A percentile compares a stretch with the other conserved stretches of the same genome.
Conservation (phyloP, 768 basidiomycete species). For the Lentinula boryana region DNA sequence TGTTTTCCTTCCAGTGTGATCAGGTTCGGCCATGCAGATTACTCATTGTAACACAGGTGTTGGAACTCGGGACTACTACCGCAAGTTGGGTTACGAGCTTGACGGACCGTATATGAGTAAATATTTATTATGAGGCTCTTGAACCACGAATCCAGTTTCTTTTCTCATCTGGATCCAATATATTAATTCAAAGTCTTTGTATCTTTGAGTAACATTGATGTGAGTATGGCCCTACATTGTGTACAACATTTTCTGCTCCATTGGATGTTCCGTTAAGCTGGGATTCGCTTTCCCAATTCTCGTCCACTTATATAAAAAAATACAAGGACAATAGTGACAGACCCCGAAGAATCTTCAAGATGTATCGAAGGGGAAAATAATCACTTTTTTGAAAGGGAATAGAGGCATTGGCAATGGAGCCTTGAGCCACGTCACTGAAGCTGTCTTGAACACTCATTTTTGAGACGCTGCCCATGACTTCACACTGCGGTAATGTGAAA, state of each 20-base stretch:
- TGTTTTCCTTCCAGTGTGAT: slow-evolving; percentile 1
- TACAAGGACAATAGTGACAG: neutral
- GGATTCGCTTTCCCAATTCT: neutral
- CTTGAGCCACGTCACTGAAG: no score
- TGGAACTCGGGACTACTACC: slow-evolving; percentile 95
- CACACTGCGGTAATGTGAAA: neutral
- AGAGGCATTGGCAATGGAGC: no score
- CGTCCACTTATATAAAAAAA: neutral
- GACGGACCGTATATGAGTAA: slow-evolving; percentile 99
- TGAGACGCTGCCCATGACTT: no score
- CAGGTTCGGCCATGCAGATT: neutral
- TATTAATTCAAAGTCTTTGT: neutral
- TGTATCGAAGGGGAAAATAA: neutral
- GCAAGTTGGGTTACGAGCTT: slow-evolving; percentile 87
- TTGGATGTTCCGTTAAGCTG: neutral
- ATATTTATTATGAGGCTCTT: slow-evolving; percentile 38
- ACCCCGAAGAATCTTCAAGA: neutral
- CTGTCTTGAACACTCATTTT: no score
- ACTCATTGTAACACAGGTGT: slow-evolving; percentile 51
- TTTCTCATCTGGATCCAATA: neutral
- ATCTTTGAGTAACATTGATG: neutral
- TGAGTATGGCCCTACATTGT: neutral
- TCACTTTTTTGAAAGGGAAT: no score
- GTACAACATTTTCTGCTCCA: neutral
- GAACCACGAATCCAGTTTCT: neutral